Evolutionary conservation across 441 rosid genomes (phyloP).

Genomic region (Erodium chrysanthum): DNA sequence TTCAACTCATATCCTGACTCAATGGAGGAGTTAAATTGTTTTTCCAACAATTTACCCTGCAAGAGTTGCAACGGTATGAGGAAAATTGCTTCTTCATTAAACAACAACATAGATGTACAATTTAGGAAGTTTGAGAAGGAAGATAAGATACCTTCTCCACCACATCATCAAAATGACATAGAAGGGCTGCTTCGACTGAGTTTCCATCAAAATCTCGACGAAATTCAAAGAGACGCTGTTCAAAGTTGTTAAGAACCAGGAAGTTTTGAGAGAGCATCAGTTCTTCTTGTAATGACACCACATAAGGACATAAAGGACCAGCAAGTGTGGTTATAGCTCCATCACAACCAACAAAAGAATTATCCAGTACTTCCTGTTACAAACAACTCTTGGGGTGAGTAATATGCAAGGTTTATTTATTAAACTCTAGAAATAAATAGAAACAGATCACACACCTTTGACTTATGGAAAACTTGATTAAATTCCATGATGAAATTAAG

Average conservation of each 20-base stretch:
- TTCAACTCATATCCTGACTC: constrained; percentile 22
- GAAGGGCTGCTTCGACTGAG: constrained; percentile 37
- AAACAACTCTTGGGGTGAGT: constrained; percentile 25
- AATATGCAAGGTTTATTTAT: constrained; percentile 17
- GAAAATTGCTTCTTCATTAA: neutral
- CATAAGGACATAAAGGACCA: constrained; percentile 26
- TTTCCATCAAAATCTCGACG: constrained; percentile 35
- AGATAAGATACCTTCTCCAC: constrained; percentile 45
- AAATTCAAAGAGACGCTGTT: constrained; percentile 38
- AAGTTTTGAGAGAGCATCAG: constrained; percentile 45
- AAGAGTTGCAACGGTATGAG: constrained; percentile 13
- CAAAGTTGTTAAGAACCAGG: constrained; percentile 50
- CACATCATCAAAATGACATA: constrained; percentile 36
- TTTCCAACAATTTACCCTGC: constrained; percentile 58
- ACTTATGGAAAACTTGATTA: constrained; percentile 40
- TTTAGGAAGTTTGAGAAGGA: neutral
- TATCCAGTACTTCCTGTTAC: constrained; percentile 53
- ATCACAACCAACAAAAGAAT: constrained; percentile 37
- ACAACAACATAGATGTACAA: neutral
- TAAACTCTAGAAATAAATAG: constrained; percentile 6
- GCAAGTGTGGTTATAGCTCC: constrained; percentile 30
- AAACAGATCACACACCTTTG: constrained; percentile 54
- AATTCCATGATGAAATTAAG: constrained; percentile 45
- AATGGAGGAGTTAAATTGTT: constrained; percentile 31
- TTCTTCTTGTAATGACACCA: constrained; percentile 44